Evolutionary conservation across 371 early-diverging fungal genomes (phyloP).

Genomic region (Mortierella sp.): DNA sequence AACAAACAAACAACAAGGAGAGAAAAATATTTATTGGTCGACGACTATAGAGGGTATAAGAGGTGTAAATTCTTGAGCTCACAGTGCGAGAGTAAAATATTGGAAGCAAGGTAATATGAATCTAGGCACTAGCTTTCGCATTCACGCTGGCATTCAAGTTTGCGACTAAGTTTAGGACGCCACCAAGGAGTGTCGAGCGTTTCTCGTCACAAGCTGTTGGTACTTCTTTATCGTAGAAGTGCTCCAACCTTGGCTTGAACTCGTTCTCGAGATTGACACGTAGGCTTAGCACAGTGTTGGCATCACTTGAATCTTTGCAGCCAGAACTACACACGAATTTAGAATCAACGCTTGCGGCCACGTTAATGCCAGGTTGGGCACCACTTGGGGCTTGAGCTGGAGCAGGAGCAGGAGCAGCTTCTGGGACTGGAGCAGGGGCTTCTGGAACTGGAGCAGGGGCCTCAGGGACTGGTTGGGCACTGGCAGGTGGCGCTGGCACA

Average conservation of each 20-base stretch:
- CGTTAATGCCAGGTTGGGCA: slow-evolving; percentile 20
- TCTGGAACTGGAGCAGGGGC: slow-evolving; percentile 3
- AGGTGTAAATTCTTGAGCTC: no score
- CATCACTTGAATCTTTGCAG: slow-evolving; percentile 20
- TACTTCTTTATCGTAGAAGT: slow-evolving; percentile 12
- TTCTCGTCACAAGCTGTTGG: slow-evolving; percentile 25
- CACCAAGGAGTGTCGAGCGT: slow-evolving; percentile 12
- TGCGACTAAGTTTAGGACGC: slow-evolving; percentile 13
- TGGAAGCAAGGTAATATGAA: no score
- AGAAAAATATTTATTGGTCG: no score
- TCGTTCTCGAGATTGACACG: slow-evolving; percentile 21
- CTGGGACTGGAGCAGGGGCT: background rate
- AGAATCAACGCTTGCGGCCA: slow-evolving; percentile 15
- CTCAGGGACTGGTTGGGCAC: background rate
- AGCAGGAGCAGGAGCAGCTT: background rate
- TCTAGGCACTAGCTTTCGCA: slow-evolving; percentile 3
- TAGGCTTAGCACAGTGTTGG: slow-evolving; percentile 9
- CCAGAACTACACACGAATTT: slow-evolving; percentile 27
- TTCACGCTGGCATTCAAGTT: slow-evolving; percentile 11
- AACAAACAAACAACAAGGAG: no score
- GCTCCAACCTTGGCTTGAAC: slow-evolving; percentile 7
- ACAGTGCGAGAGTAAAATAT: no score
- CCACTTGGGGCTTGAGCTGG: background rate
- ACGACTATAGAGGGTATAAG: no score
- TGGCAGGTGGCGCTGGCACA: background rate